phyloP scores from a whole-genome alignment of 352 stramenopile species.

The Phytophthora palmivora region DNA sequence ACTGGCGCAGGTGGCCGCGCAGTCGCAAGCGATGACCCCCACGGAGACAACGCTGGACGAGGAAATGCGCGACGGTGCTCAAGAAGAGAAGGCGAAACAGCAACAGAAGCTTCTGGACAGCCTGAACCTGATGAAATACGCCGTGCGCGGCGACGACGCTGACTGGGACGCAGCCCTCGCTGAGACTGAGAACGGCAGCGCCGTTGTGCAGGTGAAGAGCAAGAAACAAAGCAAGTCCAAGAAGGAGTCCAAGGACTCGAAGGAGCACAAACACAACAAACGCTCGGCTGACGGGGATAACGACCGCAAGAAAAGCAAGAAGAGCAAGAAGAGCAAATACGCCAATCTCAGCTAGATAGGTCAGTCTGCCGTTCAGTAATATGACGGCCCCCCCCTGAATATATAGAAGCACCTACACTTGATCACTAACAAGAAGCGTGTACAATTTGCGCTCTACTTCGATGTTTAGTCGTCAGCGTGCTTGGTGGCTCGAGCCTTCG shows the following conservation, averaged over 20 bases:
- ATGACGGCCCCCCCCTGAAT: conserved; percentile 9
- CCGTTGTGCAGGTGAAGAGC: conserved; percentile 86
- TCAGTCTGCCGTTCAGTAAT: conserved; percentile 6
- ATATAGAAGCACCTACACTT: conserved; percentile 30
- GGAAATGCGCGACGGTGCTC: conserved; percentile 77
- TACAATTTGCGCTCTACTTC: no score
- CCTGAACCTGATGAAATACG: conserved; percentile 96
- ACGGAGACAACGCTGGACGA: conserved; percentile 86
- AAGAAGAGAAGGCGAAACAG: conserved; percentile 83
- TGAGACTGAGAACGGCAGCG: conserved; percentile 39
- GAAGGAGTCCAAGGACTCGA: conserved; percentile 81
- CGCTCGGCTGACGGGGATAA: conserved; percentile 50
- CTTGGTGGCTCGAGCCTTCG: conserved; percentile 29
- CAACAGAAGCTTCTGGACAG: conserved; percentile 88
- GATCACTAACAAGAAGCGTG: not conserved
- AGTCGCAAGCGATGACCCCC: conserved; percentile 80
- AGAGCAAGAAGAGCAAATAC: conserved; percentile 81
- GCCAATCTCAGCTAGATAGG: conserved; percentile 65
- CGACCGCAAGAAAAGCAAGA: conserved; percentile 63
- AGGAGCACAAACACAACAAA: conserved; percentile 53
- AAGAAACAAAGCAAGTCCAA: conserved; percentile 65
- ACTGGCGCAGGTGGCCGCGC: conserved; percentile 52
- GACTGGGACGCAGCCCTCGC: conserved; percentile 90
- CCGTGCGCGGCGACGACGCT: conserved; percentile 92
- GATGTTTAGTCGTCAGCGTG: conserved; percentile 12